phyloP scores from a whole-genome alignment of 441 rosid genomes.

The Euphorbia celastroides region DNA sequence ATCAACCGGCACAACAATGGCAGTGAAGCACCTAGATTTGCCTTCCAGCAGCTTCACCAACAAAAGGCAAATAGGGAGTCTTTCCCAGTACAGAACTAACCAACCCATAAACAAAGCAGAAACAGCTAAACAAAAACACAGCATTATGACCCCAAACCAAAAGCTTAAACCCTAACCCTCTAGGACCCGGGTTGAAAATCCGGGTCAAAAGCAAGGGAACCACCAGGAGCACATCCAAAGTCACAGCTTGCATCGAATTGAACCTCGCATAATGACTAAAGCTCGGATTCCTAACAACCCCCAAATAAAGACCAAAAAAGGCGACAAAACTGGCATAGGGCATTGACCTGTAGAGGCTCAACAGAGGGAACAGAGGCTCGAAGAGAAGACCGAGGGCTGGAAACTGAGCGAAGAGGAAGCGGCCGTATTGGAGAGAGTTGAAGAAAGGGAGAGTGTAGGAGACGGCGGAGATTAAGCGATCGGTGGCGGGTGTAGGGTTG shows the following conservation, averaged over 20 bases:
- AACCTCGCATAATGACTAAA: constrained; percentile 65
- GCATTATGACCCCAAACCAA: constrained; percentile 74
- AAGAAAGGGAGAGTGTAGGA: constrained; percentile 71
- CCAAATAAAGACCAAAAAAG: constrained; percentile 68
- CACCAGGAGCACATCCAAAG: constrained; percentile 69
- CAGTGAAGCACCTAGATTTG: constrained; percentile 33
- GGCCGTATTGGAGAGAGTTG: constrained; percentile 70
- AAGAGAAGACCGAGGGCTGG: constrained; percentile 42
- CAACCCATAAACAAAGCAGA: constrained; percentile 62
- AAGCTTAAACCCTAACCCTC: constrained; percentile 43
- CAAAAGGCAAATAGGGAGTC: constrained; percentile 75
- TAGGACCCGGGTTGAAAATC: constrained; percentile 56
- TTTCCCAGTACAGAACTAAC: constrained; percentile 50
- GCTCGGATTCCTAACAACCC: constrained; percentile 60
- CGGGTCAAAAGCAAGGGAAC: constrained; percentile 57
- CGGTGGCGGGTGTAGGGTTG: constrained; percentile 64
- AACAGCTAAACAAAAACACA: constrained; percentile 54
- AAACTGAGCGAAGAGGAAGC: constrained; percentile 63
- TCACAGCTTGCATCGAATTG: constrained; percentile 86
- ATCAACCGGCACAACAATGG: neutral
- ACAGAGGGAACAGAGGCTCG: constrained; percentile 65
- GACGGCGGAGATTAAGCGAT: constrained; percentile 57
- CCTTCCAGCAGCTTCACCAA: constrained; percentile 79
- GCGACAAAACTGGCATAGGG: constrained; percentile 79
- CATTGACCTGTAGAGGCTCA: constrained; percentile 56